phyloP scores from a whole-genome alignment of 106 monocot species.

The Chionographis japonica region DNA sequence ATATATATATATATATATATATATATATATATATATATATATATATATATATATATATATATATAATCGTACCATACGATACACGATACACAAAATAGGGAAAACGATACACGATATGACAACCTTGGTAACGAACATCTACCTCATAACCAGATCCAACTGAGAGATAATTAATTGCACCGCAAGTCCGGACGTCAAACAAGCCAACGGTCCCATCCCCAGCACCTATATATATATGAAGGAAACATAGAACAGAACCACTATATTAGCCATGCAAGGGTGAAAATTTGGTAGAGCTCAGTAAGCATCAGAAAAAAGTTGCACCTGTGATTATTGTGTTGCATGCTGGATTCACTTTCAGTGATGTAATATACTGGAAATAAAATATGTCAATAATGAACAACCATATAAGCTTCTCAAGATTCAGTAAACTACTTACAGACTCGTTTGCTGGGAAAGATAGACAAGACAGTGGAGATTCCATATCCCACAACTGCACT shows the following conservation, averaged over 20 bases:
- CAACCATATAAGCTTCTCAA: not conserved
- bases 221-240: slow-evolving; percentile 38
- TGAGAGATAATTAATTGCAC: slow-evolving; percentile 64
- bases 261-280: too few species aligned
- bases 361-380: slow-evolving; percentile 70
- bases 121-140: not conserved
- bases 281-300: too few species aligned
- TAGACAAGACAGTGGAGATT: slow-evolving; percentile 47
- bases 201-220: slow-evolving; percentile 78
- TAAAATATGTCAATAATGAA: slow-evolving; percentile 6
- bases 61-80: too few species aligned
- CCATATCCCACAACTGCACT: slow-evolving; percentile 88
- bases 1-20: too few species aligned
- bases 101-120: not conserved
- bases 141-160: slow-evolving; percentile 67
- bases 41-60: too few species aligned
- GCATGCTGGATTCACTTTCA: slow-evolving; percentile 57
- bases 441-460: slow-evolving; percentile 72
- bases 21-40: too few species aligned
- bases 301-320: not conserved
- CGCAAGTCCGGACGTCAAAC: slow-evolving; percentile 69
- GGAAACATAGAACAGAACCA: too few species aligned
- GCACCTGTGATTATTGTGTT: slow-evolving; percentile 67
- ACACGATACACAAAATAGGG: not conserved
- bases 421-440: slow-evolving; percentile 42